Percentiles rank a stretch among this genome's conserved stretches.
Conservation (phyloP, 495 filamentous ascomycete genomes). For the Talaromyces wortmannii region DNA sequence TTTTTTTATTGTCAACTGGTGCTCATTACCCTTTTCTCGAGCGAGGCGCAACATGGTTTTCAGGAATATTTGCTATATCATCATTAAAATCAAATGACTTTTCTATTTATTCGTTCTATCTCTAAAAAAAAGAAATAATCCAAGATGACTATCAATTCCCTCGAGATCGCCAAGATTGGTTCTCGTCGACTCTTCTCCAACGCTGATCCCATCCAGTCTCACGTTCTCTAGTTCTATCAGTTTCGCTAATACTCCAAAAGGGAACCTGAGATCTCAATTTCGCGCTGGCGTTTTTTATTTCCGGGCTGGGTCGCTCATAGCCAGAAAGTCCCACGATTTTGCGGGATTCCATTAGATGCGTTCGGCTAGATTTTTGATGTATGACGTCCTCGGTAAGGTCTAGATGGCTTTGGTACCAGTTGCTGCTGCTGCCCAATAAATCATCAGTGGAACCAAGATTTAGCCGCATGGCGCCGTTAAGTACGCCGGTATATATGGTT, state of each 20-base stretch:
- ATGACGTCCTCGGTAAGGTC: slow-evolving; percentile 9
- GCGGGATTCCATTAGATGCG: neutral
- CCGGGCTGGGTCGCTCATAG: slow-evolving; percentile 31
- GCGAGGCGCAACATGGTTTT: neutral
- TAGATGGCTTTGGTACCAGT: slow-evolving; percentile 30
- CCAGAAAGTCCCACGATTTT: slow-evolving; percentile 24
- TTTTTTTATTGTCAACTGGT: neutral
- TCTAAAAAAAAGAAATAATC: neutral
- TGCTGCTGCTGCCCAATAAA: slow-evolving; percentile 16
- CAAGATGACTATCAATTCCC: slow-evolving; percentile 1
- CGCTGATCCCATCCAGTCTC: slow-evolving; percentile 7
- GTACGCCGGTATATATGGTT: slow-evolving; percentile 51
- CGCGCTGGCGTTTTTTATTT: slow-evolving; percentile 23
- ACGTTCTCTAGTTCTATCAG: slow-evolving; percentile 10
- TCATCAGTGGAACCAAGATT: slow-evolving; percentile 46
- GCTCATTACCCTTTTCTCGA: neutral
- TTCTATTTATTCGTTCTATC: neutral
- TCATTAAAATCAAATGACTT: neutral
- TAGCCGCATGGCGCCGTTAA: slow-evolving; percentile 43
- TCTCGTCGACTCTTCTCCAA: slow-evolving; percentile 19
- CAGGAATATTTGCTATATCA: neutral
- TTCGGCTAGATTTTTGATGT: neutral
- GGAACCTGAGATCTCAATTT: slow-evolving; percentile 29
- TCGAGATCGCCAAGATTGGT: slow-evolving; percentile 28
- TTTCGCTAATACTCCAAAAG: slow-evolving; percentile 9